Evolutionary conservation across 2,329 filamentous ascomycete genomes (phyloP).

Genomic region (Ophiosphaerella korrae): DNA sequence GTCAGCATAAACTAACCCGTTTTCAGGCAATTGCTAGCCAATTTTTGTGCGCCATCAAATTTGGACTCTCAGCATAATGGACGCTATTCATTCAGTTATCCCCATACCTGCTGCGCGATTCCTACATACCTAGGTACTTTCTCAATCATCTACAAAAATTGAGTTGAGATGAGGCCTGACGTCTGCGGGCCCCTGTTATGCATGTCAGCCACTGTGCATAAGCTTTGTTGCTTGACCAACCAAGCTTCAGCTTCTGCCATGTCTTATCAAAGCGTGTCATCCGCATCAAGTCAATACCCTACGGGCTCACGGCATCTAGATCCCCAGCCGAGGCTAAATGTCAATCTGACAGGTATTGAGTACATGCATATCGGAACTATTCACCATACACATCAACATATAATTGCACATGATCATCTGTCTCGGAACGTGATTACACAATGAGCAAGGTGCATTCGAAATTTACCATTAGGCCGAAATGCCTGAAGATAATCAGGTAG

Average conservation of each 20-base stretch:
- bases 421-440: conserved; percentile 15
- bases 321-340: background rate
- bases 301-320: background rate
- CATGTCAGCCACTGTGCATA: conserved; percentile 25
- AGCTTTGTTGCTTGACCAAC: conserved; percentile 22
- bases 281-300: conserved; percentile 2
- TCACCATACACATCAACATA: conserved; percentile 13
- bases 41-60: no score
- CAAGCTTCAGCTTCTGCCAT: conserved; percentile 12
- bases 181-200: conserved; percentile 5
- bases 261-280: conserved; percentile 5
- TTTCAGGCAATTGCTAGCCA: no score
- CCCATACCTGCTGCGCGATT: no score
- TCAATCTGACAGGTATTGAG: conserved; percentile 8
- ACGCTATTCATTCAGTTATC: no score
- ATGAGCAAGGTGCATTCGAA: conserved; percentile 11
- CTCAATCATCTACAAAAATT: no score
- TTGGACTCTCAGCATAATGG: no score
- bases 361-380: background rate
- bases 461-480: conserved; percentile 3
- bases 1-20: no score
- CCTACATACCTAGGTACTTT: no score
- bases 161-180: background rate
- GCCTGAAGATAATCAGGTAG: background rate
- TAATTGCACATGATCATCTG: conserved; percentile 18